Evolutionary conservation across 225 moss, liverwort and hornwort species (phyloP), one percentile per base, ranked within the genome.

Genomic region (Ulota crispa): DNA sequence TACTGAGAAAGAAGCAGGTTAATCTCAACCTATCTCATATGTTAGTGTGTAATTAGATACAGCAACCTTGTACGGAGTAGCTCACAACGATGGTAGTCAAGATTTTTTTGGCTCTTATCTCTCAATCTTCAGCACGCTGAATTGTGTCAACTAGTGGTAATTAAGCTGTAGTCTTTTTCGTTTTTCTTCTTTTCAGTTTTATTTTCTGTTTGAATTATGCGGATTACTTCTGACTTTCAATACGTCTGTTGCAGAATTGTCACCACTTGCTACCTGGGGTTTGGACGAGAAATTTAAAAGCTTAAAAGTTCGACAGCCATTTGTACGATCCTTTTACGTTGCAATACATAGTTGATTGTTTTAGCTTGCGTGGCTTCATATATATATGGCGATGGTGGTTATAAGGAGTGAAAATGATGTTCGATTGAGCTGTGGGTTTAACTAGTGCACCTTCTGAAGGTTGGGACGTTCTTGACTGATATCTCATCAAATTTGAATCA

Each of bases 211-310:
- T 54, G 52, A 60, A 11, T 73, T 53, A 43, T 54, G 53, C 16
- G 5, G 73, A 43, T 23, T 21, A 41, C 12, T 1, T 59, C 61
- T 83, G 62, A 81, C 55, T 47, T 21, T 16, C 37, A 71, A 77
- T 82, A 47, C 26, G 42, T 81, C 30, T 56, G 18, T 80, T 61
- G 80, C 90, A 93, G 95, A 91, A 60, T 83, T 77, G 9, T 69
- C 74, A 62, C 69, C 84, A 28, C 80, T 94, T 27, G 87, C 89
- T 66, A 88, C 86, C 36, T 99, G 99, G 99, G 73, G 63, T 82
- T 78, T 85, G 78, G 68, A 93, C 80, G 93, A 90, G 78, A 88
- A 89, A 54, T 86, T 83, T 6, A 87, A 89, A 62, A 89, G 93
- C 72, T 81, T 99, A 26, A 85, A 76, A 82, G 67, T 96, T 42